phyloP scores from a whole-genome alignment of 176 grass and related monocot species.

The Aegilops tauschii region DNA sequence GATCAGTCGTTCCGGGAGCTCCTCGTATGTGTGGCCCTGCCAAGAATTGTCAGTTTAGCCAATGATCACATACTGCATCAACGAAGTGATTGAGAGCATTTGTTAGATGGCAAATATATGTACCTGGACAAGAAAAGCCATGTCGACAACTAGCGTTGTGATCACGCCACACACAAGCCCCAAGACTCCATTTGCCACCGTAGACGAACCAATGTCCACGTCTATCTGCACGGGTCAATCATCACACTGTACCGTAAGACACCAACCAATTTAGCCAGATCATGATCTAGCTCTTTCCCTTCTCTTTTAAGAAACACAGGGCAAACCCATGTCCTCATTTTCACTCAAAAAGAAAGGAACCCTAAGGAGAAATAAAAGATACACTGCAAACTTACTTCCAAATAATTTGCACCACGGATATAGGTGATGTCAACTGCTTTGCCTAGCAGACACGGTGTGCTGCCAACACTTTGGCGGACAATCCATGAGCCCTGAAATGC shows the following conservation, averaged over 20 bases:
- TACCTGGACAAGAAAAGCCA: slow-evolving; percentile 99
- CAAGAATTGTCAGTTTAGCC: neutral
- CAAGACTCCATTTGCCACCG: slow-evolving; percentile 95
- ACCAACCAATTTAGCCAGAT: neutral
- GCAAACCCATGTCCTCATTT: neutral
- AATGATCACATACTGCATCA: neutral
- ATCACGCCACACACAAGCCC: slow-evolving; percentile 88
- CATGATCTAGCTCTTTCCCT: neutral
- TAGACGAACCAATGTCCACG: slow-evolving; percentile 96
- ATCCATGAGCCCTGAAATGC: slow-evolving; percentile 89
- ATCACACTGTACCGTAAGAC: slow-evolving; percentile 19
- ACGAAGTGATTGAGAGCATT: neutral
- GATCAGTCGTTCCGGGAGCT: slow-evolving; percentile 90
- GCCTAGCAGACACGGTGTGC: slow-evolving; percentile 91
- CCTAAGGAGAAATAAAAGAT: neutral
- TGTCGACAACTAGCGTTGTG: slow-evolving; percentile 91
- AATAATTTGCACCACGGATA: slow-evolving; percentile 80
- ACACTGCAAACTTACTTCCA: slow-evolving; percentile 56
- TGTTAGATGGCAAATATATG: neutral
- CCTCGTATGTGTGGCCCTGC: slow-evolving; percentile 73
- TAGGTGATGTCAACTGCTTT: slow-evolving; percentile 96
- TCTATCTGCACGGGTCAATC: slow-evolving; percentile 65
- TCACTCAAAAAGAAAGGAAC: neutral
- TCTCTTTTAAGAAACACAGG: neutral
- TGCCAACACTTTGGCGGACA: slow-evolving; percentile 94